Evolutionary conservation across 2,329 filamentous ascomycete species (phyloP), one percentile per base, ranked within the genome.

Genomic region (Colletotrichum spaethianum): DNA sequence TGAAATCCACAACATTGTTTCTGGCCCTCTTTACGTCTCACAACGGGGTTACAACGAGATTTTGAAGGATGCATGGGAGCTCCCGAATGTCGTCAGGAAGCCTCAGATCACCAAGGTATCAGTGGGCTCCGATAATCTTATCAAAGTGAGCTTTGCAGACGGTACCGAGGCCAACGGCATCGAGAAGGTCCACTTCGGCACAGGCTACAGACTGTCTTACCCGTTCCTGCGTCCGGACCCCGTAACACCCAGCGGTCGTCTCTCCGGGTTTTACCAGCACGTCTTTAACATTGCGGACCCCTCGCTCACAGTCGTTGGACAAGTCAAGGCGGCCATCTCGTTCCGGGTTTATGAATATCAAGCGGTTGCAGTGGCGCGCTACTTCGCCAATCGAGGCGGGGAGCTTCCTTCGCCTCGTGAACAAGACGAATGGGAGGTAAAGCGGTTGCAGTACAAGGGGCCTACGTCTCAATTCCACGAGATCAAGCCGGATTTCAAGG

Each of bases 131-230:
- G 71, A 75, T 4, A 82, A 83, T 7, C 75, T 87, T 0, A 69
- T 82, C 3, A 76, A 78, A 12, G 66, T 74, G 57, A 74, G 75
- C 2, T 90, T 91, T 63, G 82, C 84, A 53, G 87, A 91, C 65
- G 88, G 88, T 0, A 84, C 84, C 0, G 80, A 76, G 0, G 78
- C 88, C 0, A 77, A 83, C 1, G 81, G 86, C 9, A 84, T 91
- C 18, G 89, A 92, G 73, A 78, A 87, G 66, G 82, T 91, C 36
- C 85, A 91, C 55, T 89, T 91, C 70, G 89, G 87, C 7, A 91
- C 89, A 0, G 89, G 89, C 0, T 91, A 90, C 75, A 85, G 84
- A 0, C 90, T 88, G 83, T 87, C 86, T 1, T 77, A 90, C 0
- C 88, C 88, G 0, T 91, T 88, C 75, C 75, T 89, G 4, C 77